phyloP scores from a whole-genome alignment of 495 filamentous ascomycete species.

The Hypoxylon trugodes region DNA sequence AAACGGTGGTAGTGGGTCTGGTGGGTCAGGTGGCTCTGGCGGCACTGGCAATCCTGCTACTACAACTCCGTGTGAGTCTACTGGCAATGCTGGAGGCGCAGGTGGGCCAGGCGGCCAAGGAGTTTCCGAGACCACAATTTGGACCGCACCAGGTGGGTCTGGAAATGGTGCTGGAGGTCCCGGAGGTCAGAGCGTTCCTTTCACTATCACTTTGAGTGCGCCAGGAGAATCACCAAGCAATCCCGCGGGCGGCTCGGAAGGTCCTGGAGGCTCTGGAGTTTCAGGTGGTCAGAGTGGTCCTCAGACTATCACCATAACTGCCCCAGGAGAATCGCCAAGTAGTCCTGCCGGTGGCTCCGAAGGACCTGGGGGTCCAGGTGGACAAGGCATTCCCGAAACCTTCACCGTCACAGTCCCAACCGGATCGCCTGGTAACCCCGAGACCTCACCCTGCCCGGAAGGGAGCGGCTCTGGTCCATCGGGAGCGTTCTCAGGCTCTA shows the following conservation, averaged over 20 bases:
- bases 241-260: conserved; percentile 10
- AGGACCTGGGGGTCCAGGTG: too few relatives aligned
- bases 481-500: background rate
- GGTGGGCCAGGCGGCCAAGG: conserved; percentile 30
- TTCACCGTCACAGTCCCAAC: conserved; percentile 31
- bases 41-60: conserved; percentile 8
- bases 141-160: conserved; percentile 20
- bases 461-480: conserved; percentile 18
- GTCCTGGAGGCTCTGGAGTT: conserved; percentile 9
- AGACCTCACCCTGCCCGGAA: conserved; percentile 25
- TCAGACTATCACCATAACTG: conserved; percentile 29
- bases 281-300: conserved; percentile 5
- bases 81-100: conserved; percentile 14
- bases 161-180: conserved; percentile 23
- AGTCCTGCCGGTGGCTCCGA: conserved; percentile 3
- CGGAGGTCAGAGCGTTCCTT: conserved; percentile 28
- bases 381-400: background rate
- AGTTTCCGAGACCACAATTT: conserved; percentile 30
- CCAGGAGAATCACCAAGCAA: conserved; percentile 30
- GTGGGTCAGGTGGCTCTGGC: conserved; percentile 22
- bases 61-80: conserved; percentile 33
- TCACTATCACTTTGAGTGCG: conserved; percentile 33
- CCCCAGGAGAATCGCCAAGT: conserved; percentile 15
- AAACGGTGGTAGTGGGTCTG: conserved; percentile 9
- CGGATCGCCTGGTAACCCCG: conserved; percentile 24